These are phyloP conservation scores for Protea cynaroides DNA, from an alignment of 164 flowering plant genomes.

Conservation along the genomic window DNA sequence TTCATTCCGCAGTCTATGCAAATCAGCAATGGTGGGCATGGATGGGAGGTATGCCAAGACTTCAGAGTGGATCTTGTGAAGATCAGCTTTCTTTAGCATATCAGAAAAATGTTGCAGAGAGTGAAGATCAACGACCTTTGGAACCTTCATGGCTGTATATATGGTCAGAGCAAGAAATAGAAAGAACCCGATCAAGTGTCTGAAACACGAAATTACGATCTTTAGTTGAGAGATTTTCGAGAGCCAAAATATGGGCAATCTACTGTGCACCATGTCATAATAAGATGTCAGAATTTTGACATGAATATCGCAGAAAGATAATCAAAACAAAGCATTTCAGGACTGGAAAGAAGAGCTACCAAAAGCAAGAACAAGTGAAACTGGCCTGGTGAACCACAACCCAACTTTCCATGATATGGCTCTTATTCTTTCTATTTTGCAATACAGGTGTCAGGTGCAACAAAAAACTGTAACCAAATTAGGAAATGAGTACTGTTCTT, in stretches of 20 bases:
- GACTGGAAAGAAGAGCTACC: neutral
- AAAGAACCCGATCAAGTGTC: constrained; percentile 97
- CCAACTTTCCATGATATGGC: neutral
- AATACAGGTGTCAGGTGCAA: too few relatives aligned
- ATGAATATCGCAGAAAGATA: neutral
- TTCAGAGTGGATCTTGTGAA: constrained; percentile 30
- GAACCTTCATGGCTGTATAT: constrained; percentile 82
- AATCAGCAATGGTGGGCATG: constrained; percentile 48
- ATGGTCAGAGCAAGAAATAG: constrained; percentile 85
- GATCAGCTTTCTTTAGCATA: constrained; percentile 44
- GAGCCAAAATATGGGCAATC: neutral
- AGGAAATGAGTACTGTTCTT: too few relatives aligned
- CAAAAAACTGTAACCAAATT: too few relatives aligned
- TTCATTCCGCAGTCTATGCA: constrained; percentile 36
- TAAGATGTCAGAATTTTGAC: too few relatives aligned
- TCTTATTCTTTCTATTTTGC: neutral
- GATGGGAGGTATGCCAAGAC: constrained; percentile 55
- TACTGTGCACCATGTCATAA: neutral
- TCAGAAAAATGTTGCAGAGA: constrained; percentile 47
- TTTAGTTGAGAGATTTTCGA: neutral
- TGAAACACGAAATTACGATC: constrained; percentile 22
- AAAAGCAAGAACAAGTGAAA: neutral
- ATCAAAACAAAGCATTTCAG: neutral
- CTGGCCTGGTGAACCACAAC: neutral
- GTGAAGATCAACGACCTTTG: constrained; percentile 68